Evolutionary conservation across 2,329 filamentous ascomycete species (phyloP), one percentile per base, ranked within the genome.

Genomic region (Cadophora sp.): DNA sequence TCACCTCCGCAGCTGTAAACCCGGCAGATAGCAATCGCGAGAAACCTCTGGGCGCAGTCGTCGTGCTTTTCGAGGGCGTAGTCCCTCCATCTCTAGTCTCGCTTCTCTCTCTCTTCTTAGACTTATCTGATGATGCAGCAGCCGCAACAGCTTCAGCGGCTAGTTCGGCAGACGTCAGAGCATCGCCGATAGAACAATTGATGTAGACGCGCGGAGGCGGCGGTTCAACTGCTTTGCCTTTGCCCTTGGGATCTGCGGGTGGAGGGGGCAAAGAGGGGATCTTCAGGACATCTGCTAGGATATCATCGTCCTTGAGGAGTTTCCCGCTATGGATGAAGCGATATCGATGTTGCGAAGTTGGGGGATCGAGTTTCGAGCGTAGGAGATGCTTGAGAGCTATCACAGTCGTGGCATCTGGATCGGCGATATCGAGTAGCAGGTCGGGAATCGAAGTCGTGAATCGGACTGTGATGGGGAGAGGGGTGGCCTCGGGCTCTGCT

Each of bases 251-350:
- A 73, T 79, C 77, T 34, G 76, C 72, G 40, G 72, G 71, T 85
- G 67, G 72, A 24, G 76, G 74, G 0, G 83, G 86, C 0, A 87
- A 85, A 0, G 86, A 82, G 0, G 88, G 85, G 0, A 91, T 81
- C 68, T 87, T 89, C 58, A 98, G 84, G 1, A 91, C 91, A 43
- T 85, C 81, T 68, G 87, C 85, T 29, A 99, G 84, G 6, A 92
- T 86, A 11, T 87, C 85, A 43, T 84, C 81, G 79, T 97, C 94
- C 72, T 90, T 86, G 61, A 98, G 89, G 68, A 97, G 91, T 77
- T 92, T 94, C 70, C 96, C 96, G 62, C 92, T 88, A 79, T 97
- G 90, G 78, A 98, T 97, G 72, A 99, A 89, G 68, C 95, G 93
- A 37, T 98, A 87, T 43, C 93, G 91, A 70, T 88, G 89, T 51